These are phyloP conservation scores for Fusarium haematococcum DNA, from an alignment of 2,329 filamentous ascomycete species.

Conservation along the genomic window DNA sequence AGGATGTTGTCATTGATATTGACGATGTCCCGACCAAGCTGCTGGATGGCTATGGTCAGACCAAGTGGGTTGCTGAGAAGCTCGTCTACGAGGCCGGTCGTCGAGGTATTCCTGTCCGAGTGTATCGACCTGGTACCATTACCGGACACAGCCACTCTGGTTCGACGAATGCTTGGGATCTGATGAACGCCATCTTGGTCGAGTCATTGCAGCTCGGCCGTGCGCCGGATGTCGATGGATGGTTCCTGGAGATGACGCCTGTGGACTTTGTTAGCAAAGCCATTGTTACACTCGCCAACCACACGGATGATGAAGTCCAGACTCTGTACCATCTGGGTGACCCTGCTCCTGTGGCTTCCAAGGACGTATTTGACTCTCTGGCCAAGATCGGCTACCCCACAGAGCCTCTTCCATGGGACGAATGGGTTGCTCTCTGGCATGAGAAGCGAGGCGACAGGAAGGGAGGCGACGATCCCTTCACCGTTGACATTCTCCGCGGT, in stretches of 20 bases:
- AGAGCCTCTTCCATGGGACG: slow-evolving; percentile 73
- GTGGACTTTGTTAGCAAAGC: slow-evolving; percentile 84
- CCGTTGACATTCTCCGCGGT: slow-evolving; percentile 81
- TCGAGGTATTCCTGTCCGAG: slow-evolving; percentile 76
- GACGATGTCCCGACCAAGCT: slow-evolving; percentile 77
- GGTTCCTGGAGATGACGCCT: slow-evolving; percentile 86
- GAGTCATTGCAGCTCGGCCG: slow-evolving; percentile 81
- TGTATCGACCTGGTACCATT: slow-evolving; percentile 81
- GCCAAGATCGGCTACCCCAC: slow-evolving; percentile 78
- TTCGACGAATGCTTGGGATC: slow-evolving; percentile 81
- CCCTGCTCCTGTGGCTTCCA: slow-evolving; percentile 75
- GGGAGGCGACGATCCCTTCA: slow-evolving; percentile 78
- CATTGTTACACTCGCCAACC: slow-evolving; percentile 76
- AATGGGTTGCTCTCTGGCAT: slow-evolving; percentile 81
- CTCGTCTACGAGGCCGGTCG: slow-evolving; percentile 76
- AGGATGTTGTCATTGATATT: slow-evolving; percentile 74
- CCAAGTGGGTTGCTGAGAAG: slow-evolving; percentile 85
- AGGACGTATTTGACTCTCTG: slow-evolving; percentile 73
- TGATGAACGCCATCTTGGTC: slow-evolving; percentile 80
- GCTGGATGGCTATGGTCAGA: slow-evolving; percentile 80
- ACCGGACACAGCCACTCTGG: slow-evolving; percentile 81
- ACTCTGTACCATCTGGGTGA: slow-evolving; percentile 81
- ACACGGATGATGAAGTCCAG: slow-evolving; percentile 71
- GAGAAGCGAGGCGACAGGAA: slow-evolving; percentile 74
- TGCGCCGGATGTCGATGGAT: slow-evolving; percentile 77